Conservation (phyloP, 2,329 filamentous ascomycete species). For the Blastomyces parvus region DNA sequence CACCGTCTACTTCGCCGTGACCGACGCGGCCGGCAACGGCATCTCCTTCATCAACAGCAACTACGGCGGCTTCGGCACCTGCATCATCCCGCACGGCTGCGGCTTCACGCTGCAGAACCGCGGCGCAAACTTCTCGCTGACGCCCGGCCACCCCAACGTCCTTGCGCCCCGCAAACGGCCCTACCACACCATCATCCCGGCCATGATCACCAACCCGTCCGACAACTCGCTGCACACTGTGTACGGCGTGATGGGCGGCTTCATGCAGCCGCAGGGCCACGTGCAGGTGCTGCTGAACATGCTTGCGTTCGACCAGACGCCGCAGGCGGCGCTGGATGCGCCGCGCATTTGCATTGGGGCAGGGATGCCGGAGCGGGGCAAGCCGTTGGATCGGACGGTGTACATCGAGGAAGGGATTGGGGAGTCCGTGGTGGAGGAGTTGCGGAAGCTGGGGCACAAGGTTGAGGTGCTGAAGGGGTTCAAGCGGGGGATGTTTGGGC, state of each 20-base stretch:
- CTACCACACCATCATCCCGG: constrained; percentile 97
- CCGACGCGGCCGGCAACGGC: constrained; percentile 74
- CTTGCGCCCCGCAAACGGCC: constrained; percentile 76
- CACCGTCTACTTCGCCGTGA: constrained; percentile 86
- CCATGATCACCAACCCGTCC: constrained; percentile 66
- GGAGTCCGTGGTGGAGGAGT: constrained; percentile 54
- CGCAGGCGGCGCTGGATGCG: constrained; percentile 82
- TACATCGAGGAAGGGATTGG: constrained; percentile 76
- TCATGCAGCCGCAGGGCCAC: constrained; percentile 97
- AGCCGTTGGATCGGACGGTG: constrained; percentile 54
- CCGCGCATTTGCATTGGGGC: constrained; percentile 82
- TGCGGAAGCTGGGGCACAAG: constrained; percentile 62
- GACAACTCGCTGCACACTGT: constrained; percentile 72
- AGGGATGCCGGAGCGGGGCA: constrained; percentile 52
- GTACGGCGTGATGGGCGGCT: constrained; percentile 95
- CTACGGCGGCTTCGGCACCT: constrained; percentile 76
- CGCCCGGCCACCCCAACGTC: constrained; percentile 62
- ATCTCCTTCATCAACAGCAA: constrained; percentile 97
- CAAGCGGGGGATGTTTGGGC: constrained; percentile 62
- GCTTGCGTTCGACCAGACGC: constrained; percentile 68
- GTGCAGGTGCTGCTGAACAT: constrained; percentile 88
- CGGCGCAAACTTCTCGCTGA: constrained; percentile 72
- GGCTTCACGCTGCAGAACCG: constrained; percentile 95
- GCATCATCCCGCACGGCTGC: constrained; percentile 73
- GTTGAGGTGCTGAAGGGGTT: constrained; percentile 59